Evolutionary conservation across 805 yeast genomes (phyloP), one percentile per base, ranked within the genome.

Genomic region (Ogataea haglerorum): DNA sequence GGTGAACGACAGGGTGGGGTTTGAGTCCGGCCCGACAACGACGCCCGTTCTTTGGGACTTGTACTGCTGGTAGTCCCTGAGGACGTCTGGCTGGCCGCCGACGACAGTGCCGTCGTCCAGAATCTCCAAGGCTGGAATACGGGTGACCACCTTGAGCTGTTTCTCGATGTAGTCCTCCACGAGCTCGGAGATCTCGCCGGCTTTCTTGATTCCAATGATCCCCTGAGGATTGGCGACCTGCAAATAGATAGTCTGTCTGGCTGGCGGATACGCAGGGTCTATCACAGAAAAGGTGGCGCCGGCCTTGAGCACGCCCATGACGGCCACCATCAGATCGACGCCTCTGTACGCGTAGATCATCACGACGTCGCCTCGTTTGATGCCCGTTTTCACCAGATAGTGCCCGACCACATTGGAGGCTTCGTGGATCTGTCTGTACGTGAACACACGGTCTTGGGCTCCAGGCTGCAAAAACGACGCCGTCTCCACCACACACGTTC

Each of bases 251-350:
- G 87, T 93, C 65, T 93, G 99, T 65, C 99, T 80, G 8, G 95
- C 95, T 13, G 99, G 96, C 30, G 99, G 99, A 63, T 93, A 93
- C 5, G 98, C 98, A 6, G 99, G 99, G 61, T 93, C 99, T 49
- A 93, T 95, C 16, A 93, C 99, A 8, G 97, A 90, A 63, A 93
- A 93, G 0, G 99, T 91, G 13, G 96, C 98, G 53, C 99, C 99
- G 1, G 99, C 98, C 68, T 93, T 93, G 61, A 93, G 76, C 15
- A 89, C 96, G 64, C 98, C 99, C 85, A 93, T 82, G 13, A 93
- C 97, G 5, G 98, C 95, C 30, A 95, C 87, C 78, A 93, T 87
- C 47, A 93, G 71, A 60, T 93, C 99, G 6, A 93, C 99, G 54
- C 97, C 96, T 65, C 99, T 80, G 57, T 91, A 87, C 18, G 99